A percentile compares a stretch with the other conserved stretches of the same genome.
phyloP scores from a whole-genome alignment of 345 rosid genomes.

The Brassica juncea region DNA sequence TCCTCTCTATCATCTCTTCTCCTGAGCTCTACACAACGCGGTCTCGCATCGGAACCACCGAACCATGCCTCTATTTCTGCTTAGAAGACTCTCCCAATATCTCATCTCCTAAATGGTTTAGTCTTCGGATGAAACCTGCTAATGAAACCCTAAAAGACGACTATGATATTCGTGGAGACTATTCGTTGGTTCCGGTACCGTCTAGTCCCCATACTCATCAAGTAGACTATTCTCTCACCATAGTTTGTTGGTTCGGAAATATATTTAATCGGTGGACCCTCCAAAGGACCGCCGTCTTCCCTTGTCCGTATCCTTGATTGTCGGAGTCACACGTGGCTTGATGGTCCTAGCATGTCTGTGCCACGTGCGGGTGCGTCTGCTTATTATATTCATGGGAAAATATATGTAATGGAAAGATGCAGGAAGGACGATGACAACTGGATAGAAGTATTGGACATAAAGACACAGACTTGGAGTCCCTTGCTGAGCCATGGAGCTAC shows the following conservation, averaged over 20 bases:
- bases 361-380: not conserved
- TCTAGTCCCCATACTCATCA: not conserved
- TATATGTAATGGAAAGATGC: not conserved
- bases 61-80: not conserved
- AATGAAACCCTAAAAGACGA: not conserved
- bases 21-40: not conserved
- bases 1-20: constrained; percentile 47
- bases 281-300: not conserved
- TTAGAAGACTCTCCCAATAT: not conserved
- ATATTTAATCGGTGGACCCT: constrained; percentile 60
- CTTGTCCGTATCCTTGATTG: not conserved
- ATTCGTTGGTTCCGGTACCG: not conserved
- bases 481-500: not conserved
- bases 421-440: not conserved
- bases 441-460: not conserved
- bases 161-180: not conserved
- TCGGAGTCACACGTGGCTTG: not conserved
- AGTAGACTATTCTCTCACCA: constrained; percentile 29
- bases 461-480: not conserved
- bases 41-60: not conserved
- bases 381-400: not conserved
- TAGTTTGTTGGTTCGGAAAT: constrained; percentile 49
- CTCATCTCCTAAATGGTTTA: not conserved
- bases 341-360: not conserved
- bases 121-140: not conserved